Base-by-base conservation (phyloP, 768 basidiomycete species). In the Psilocybe tampanensis region DNA sequence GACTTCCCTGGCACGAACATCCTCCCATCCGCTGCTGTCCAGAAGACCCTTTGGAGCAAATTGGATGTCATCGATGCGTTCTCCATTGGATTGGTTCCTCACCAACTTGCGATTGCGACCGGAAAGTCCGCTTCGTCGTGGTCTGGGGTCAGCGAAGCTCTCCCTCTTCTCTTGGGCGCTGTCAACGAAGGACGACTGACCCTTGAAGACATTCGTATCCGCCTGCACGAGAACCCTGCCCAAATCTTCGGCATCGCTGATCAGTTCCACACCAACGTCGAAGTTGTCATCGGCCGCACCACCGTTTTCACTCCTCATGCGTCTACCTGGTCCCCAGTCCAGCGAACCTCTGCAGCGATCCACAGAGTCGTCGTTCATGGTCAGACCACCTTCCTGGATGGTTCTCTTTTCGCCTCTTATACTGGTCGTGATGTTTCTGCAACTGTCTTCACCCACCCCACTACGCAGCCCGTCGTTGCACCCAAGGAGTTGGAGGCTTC, bases 341-440 rank as follows among this genome's bases (percentile, higher is more conserved):
- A 85, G 15, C 81, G 83, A 21, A 80, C 69, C 15, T 70, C 75
- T 0, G 95, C 94, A 39, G 81, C 85, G 26, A 83, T 98, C 32
- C 94, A 98, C 72, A 83, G 97, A 57, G 95, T 99, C 22, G 85
- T 95, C 51, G 78, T 98, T 50, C 89, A 97, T 63, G 91, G 90
- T 2, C 86, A 92, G 65, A 98, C 95, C 0, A 83, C 88, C 47
- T 93, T 88, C 79, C 77, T 99, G 21, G 97, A 99, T 63, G 96
- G 97, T 8, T 76, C 78, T 2, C 74, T 91, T 56, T 84, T 84
- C 65, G 72, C 81, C 39, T 66, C 79, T 41, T 77, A 85, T 29
- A 77, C 76, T 29, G 92, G 92, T 23, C 84, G 83, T 53, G 92
- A 94, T 64, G 77, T 94, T 21, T 93, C 92, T 3, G 76, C 82